Conservation (phyloP, 208 protist genomes). For the Leishmania gerbilli region DNA sequence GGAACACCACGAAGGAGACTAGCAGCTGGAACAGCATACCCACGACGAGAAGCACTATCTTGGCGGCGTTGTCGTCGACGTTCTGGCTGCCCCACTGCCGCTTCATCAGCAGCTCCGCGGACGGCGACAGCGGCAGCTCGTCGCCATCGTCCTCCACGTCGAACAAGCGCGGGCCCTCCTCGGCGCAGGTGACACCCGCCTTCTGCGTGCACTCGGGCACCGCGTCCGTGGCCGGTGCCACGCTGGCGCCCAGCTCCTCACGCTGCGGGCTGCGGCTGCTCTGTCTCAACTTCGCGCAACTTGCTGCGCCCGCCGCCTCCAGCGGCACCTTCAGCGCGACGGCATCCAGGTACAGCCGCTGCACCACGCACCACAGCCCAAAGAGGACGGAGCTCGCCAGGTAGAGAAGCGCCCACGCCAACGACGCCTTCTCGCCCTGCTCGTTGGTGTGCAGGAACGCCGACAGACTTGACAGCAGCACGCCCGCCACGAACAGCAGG, state of each 20-base stretch:
- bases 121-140: slow-evolving; percentile 12
- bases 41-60: slow-evolving; percentile 64
- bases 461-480: slow-evolving; percentile 57
- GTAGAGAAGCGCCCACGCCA: slow-evolving; percentile 75
- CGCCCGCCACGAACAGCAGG: slow-evolving; percentile 65
- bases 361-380: slow-evolving; percentile 81
- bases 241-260: not conserved
- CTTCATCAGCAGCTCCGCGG: slow-evolving; percentile 33
- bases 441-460: slow-evolving; percentile 42
- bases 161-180: slow-evolving; percentile 9
- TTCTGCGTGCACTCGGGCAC: not conserved
- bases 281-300: not conserved
- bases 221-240: not conserved
- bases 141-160: slow-evolving; percentile 29
- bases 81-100: slow-evolving; percentile 65
- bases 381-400: slow-evolving; percentile 72
- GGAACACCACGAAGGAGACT: slow-evolving; percentile 64
- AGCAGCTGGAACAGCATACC: slow-evolving; percentile 72
- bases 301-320: not conserved
- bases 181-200: slow-evolving; percentile 4
- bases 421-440: slow-evolving; percentile 25
- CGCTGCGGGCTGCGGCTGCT: not conserved
- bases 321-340: slow-evolving; percentile 28
- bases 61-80: slow-evolving; percentile 69
- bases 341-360: slow-evolving; percentile 81